Evolutionary conservation across 176 grass and related monocot genomes (phyloP).

Genomic region (Eleusine indica): DNA sequence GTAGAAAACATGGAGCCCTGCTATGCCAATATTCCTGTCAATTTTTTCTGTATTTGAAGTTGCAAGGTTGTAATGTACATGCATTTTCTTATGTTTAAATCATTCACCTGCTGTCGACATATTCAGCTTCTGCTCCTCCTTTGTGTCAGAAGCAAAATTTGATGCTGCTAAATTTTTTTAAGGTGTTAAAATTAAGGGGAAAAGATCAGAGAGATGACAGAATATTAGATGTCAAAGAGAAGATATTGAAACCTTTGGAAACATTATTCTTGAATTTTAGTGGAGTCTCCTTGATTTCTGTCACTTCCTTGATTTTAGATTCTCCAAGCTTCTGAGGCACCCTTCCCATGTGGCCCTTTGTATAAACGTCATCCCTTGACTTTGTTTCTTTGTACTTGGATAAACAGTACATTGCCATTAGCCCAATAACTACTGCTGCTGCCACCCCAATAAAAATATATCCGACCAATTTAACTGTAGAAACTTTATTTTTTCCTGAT

Average conservation of each 20-base stretch:
- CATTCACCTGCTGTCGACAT: conserved; percentile 50
- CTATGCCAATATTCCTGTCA: conserved; percentile 21
- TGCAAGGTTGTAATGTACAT: conserved; percentile 14
- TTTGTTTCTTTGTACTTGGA: conserved; percentile 83
- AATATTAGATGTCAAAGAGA: conserved; percentile 18
- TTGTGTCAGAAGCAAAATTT: conserved; percentile 45
- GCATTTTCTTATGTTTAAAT: conserved; percentile 9
- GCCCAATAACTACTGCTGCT: conserved; percentile 58
- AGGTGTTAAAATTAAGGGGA: conserved; percentile 8
- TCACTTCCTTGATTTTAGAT: conserved; percentile 60
- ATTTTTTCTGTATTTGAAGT: conserved; percentile 22
- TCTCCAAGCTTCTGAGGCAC: conserved; percentile 50
- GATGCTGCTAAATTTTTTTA: conserved; percentile 32
- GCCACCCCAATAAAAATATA: conserved; percentile 80
- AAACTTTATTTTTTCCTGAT: conserved; percentile 51
- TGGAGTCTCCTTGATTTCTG: conserved; percentile 51
- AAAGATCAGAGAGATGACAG: conserved; percentile 3
- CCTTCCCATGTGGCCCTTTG: conserved; percentile 53
- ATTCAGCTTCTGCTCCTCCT: conserved; percentile 47
- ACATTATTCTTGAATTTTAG: conserved; percentile 58
- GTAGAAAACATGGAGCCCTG: conserved; percentile 11
- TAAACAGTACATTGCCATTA: conserved; percentile 68
- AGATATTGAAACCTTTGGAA: conserved; percentile 61
- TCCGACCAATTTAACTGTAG: conserved; percentile 70
- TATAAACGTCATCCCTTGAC: conserved; percentile 45